Evolutionary conservation across 805 yeast genomes (phyloP).

Genomic region (Metschnikowia proteae): DNA sequence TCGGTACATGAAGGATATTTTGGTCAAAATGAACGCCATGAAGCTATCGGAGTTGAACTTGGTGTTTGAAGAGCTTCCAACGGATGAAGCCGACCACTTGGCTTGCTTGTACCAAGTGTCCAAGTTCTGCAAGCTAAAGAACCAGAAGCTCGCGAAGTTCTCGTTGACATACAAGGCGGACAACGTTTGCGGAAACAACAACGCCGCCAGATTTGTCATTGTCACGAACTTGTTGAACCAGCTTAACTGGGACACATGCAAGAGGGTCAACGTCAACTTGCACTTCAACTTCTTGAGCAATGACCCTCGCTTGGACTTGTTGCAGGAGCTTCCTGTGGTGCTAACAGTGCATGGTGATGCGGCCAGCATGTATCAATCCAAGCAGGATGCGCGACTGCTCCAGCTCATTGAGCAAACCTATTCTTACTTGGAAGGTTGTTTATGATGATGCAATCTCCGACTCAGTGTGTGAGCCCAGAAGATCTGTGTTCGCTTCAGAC

Average conservation of each 20-base stretch:
- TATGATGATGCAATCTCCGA: not conserved
- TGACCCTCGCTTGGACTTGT: slow-evolving; percentile 12
- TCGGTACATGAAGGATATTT: slow-evolving; percentile 2
- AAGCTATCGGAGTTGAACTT: slow-evolving; percentile 11
- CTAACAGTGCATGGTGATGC: slow-evolving; percentile 9
- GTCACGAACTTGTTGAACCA: slow-evolving; percentile 12
- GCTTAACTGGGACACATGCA: slow-evolving; percentile 14
- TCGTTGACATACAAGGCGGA: slow-evolving; percentile 14
- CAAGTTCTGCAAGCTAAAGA: slow-evolving; percentile 6
- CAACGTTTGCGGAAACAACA: slow-evolving; percentile 9
- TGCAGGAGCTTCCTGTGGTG: slow-evolving; percentile 15
- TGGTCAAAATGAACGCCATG: slow-evolving; percentile 5
- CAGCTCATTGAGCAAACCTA: slow-evolving; percentile 10
- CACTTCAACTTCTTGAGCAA: slow-evolving; percentile 10
- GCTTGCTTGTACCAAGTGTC: slow-evolving; percentile 8
- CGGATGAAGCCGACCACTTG: slow-evolving; percentile 6
- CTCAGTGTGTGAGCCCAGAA: too few species aligned
- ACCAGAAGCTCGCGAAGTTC: slow-evolving; percentile 5
- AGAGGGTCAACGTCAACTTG: slow-evolving; percentile 8
- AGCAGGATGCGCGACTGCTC: slow-evolving; percentile 5
- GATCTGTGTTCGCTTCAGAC: too few species aligned
- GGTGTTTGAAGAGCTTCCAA: slow-evolving; percentile 7
- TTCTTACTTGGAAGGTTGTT: slow-evolving; percentile 11
- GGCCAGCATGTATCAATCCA: not conserved
- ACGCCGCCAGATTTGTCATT: slow-evolving; percentile 14